Evolutionary conservation across 129 eudicot genomes (phyloP), one percentile per base, ranked within the genome.

Genomic region (Escallonia rubra): DNA sequence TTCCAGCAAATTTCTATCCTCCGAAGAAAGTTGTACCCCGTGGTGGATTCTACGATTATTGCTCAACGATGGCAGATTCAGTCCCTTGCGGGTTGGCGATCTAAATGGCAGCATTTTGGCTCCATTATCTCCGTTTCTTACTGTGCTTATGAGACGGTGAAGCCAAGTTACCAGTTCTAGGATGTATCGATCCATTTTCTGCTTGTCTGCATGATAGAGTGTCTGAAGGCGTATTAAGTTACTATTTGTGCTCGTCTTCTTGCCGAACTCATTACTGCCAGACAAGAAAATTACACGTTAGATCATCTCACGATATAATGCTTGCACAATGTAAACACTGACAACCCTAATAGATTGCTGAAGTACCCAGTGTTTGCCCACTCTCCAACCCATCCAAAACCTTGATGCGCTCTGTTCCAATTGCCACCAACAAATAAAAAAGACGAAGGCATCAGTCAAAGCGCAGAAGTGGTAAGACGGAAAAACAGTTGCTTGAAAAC

Each of bases 351-450:
- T 15, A 42, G 61, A 68, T 14, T 12, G 74, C 96, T 66, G 34
- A 23, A 23, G 34, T 23, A 93, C 98, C 96, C 94, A 1, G 96
- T 72, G 73, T 89, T 93, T 55, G 98, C 96, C 98, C 98, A 93
- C 79, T 93, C 98, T 76, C 98, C 98, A 50, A 92, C 98, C 98
- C 98, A 92, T 57, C 98, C 98, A 58, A 92, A 92, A 42, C 98
- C 98, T 78, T 93, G 98, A 80, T 93, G 96, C 43, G 95, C 92
- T 72, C 98, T 93, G 92, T 56, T 52, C 39, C 39, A 53, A 74
- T 57, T 46, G 69, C 49, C 51, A 67, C 48, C 49, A 69, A 34
- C 8, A 10, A 56, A 64, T 23, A 60, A 43, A 6, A 8, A 56
- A 38, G 15, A 43, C 15, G 12, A 39, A 10, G 7, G 10, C 4